phyloP scores from a whole-genome alignment of 176 grass and related monocot genomes.

The Chrysopogon serrulatus region DNA sequence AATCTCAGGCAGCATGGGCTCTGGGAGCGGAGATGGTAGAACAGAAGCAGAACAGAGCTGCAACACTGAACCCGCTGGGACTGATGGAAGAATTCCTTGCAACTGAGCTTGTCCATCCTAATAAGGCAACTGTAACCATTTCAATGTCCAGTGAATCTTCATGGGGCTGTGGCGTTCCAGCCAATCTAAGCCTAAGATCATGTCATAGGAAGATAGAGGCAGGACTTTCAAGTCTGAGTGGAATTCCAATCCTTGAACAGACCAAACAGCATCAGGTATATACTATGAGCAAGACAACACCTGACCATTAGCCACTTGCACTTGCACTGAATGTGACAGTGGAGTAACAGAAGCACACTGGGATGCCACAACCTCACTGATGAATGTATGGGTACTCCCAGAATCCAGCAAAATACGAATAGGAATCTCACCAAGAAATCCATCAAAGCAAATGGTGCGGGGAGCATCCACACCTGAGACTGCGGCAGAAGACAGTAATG shows the following conservation, averaged over 20 bases:
- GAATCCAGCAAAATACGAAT: neutral
- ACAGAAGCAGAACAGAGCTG: too few relatives aligned
- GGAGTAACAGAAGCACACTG: accelerated
- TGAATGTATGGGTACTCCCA: neutral
- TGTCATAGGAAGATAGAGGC: neutral
- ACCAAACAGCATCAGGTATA: accelerated
- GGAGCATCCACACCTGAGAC: neutral
- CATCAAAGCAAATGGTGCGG: accelerated
- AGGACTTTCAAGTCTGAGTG: accelerated
- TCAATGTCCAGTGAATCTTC: neutral
- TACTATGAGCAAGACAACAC: accelerated
- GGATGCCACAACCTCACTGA: accelerated
- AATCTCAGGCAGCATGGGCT: too few relatives aligned
- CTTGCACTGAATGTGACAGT: accelerated
- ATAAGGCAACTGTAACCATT: too few relatives aligned
- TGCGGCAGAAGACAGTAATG: neutral
- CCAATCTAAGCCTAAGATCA: neutral
- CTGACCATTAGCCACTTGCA: neutral
- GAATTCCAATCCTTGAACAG: accelerated
- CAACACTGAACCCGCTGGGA: too few relatives aligned
- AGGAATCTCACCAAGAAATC: accelerated
- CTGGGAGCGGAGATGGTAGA: too few relatives aligned
- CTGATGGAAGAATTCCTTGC: too few relatives aligned
- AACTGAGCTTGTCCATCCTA: too few relatives aligned
- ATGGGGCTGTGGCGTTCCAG: neutral